Conservation (phyloP, 2,329 filamentous ascomycete genomes). For the Cercospora sp. region DNA sequence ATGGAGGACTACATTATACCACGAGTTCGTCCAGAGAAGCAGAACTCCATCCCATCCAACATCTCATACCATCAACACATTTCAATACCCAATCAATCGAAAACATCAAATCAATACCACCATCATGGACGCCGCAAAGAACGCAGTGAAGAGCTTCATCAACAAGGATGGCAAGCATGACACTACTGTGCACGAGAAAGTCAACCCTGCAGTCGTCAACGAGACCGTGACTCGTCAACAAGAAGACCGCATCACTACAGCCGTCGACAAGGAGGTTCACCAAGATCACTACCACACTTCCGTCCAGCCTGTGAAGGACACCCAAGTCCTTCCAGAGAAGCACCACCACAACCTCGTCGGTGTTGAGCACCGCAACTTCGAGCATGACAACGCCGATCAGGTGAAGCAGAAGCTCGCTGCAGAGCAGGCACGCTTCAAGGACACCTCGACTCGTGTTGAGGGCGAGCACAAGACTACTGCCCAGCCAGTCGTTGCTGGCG, state of each 20-base stretch:
- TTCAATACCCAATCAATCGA: not conserved
- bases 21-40: not conserved
- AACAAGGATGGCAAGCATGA: conserved; percentile 62
- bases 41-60: not conserved
- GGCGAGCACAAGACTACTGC: conserved; percentile 52
- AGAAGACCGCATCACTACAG: conserved; percentile 62
- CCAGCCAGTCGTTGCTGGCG: conserved; percentile 56
- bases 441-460: conserved; percentile 50
- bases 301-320: conserved; percentile 62
- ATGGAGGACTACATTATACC: conserved; percentile 6
- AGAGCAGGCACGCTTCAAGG: conserved; percentile 58
- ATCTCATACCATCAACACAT: not conserved
- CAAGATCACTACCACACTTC: conserved; percentile 72
- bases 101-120: conserved; percentile 10
- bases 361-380: conserved; percentile 61
- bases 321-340: conserved; percentile 60
- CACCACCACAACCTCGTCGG: conserved; percentile 60
- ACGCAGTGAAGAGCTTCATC: conserved; percentile 62
- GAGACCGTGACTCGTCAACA: conserved; percentile 42
- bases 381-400: conserved; percentile 59
- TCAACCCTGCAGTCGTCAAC: conserved; percentile 57
- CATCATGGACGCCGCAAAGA: conserved; percentile 66
- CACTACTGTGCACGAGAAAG: conserved; percentile 68
- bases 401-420: conserved; percentile 51
- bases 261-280: conserved; percentile 67